These are phyloP conservation scores for Leptodontidium sp. DNA, from an alignment of 2,329 filamentous ascomycete genomes.

Conservation along the genomic window DNA sequence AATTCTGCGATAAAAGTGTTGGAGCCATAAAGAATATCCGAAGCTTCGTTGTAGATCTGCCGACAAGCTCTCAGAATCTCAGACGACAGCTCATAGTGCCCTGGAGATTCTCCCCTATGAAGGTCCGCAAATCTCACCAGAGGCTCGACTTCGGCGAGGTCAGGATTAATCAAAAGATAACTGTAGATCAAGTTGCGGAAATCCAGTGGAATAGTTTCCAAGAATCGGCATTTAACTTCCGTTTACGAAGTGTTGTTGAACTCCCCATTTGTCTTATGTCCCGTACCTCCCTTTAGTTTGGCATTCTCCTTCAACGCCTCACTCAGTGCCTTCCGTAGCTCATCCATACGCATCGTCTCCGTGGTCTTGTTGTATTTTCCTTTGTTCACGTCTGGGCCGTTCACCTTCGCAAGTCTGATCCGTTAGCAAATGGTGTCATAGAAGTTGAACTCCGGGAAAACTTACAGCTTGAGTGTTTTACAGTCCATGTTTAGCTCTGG, in stretches of 20 bases:
- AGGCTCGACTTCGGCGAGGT: neutral
- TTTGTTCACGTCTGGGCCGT: neutral
- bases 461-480: too few species aligned
- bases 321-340: neutral
- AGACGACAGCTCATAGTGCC: neutral
- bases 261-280: neutral
- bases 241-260: neutral
- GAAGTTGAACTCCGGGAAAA: too few species aligned
- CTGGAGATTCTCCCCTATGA: too few species aligned
- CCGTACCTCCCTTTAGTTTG: neutral
- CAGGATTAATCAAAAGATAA: constrained; percentile 11
- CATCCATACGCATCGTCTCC: neutral
- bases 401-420: too few species aligned
- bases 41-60: neutral
- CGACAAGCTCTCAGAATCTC: neutral
- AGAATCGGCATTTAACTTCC: neutral
- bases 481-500: too few species aligned
- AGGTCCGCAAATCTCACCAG: too few species aligned
- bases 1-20: neutral
- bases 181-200: constrained; percentile 12
- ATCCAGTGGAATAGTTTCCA: neutral
- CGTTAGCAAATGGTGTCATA: too few species aligned
- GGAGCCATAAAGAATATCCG: neutral
- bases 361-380: neutral
- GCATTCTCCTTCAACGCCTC: neutral